Evolutionary conservation across 179 eudicot genomes (phyloP).

Genomic region (Actinidia polygama): DNA sequence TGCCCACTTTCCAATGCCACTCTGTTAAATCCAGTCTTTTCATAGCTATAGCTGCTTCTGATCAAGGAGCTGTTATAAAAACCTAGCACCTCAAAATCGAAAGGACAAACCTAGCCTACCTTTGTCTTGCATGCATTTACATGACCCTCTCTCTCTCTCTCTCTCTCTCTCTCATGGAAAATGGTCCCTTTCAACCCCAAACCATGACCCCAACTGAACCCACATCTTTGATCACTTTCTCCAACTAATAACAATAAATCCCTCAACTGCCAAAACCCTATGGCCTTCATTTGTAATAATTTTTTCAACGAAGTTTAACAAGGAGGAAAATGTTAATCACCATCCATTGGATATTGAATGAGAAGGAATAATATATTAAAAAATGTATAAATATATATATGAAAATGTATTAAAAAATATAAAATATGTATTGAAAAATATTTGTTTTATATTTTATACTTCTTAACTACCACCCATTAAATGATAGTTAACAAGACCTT

Average conservation of each 20-base stretch:
- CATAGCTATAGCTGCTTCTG: conserved; percentile 10
- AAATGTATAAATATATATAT: too few relatives aligned
- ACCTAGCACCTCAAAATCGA: conserved; percentile 30
- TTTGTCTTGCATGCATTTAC: conserved; percentile 65
- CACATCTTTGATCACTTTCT: conserved; percentile 23
- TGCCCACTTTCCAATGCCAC: conserved; percentile 28
- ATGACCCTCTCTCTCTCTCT: conserved; percentile 11
- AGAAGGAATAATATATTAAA: too few relatives aligned
- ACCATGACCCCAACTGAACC: neutral
- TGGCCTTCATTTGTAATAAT: neutral
- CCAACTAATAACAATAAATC: conserved; percentile 13
- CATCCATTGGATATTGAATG: neutral
- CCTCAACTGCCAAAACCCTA: conserved; percentile 28
- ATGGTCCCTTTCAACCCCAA: conserved; percentile 34
- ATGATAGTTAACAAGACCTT: too few relatives aligned
- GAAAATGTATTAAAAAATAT: too few relatives aligned
- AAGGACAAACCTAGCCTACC: conserved; percentile 18
- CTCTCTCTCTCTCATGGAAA: conserved; percentile 11
- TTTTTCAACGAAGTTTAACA: neutral
- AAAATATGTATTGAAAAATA: too few relatives aligned
- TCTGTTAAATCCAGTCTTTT: neutral
- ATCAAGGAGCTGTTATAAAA: conserved; percentile 23
- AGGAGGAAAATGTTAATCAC: neutral
- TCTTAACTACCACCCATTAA: too few relatives aligned
- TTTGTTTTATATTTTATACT: too few relatives aligned